These are phyloP conservation scores for Periglandula ipomoeae DNA, from an alignment of 2,329 filamentous ascomycete genomes.

Conservation along the genomic window DNA sequence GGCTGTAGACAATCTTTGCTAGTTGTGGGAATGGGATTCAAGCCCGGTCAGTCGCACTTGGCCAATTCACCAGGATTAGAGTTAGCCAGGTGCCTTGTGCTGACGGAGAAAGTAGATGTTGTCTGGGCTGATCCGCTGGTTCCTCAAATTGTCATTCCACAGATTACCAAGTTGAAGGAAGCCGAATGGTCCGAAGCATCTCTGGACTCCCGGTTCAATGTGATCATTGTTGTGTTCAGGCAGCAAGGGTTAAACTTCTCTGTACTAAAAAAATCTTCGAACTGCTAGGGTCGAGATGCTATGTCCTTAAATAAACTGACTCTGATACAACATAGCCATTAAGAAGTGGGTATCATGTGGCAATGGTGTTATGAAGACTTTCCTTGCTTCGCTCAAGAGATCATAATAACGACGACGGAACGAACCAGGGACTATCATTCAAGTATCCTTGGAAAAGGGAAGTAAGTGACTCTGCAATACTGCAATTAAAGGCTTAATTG, in stretches of 20 bases:
- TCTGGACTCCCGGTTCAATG: conserved; percentile 29
- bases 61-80: conserved; percentile 38
- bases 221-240: conserved; percentile 33
- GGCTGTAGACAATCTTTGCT: conserved; percentile 23
- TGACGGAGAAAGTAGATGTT: conserved; percentile 30
- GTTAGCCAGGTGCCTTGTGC: conserved; percentile 27
- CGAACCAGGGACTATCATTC: too few relatives aligned
- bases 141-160: conserved; percentile 29
- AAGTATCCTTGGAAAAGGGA: too few relatives aligned
- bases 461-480: too few relatives aligned
- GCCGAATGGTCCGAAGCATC: conserved; percentile 27
- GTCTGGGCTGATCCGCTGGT: conserved; percentile 36
- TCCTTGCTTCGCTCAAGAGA: too few relatives aligned
- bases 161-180: conserved; percentile 28
- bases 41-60: conserved; percentile 36
- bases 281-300: conserved; percentile 29
- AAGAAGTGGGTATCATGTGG: too few relatives aligned
- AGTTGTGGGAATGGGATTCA: conserved; percentile 41
- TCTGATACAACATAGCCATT: too few relatives aligned
- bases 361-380: too few relatives aligned
- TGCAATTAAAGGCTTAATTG: too few relatives aligned
- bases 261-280: conserved; percentile 25
- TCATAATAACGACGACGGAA: too few relatives aligned
- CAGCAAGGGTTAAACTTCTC: conserved; percentile 33
- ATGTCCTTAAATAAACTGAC: conserved; percentile 21